phyloP scores from a whole-genome alignment of 116 monocot species.

The Papilionanthe hybrid region DNA sequence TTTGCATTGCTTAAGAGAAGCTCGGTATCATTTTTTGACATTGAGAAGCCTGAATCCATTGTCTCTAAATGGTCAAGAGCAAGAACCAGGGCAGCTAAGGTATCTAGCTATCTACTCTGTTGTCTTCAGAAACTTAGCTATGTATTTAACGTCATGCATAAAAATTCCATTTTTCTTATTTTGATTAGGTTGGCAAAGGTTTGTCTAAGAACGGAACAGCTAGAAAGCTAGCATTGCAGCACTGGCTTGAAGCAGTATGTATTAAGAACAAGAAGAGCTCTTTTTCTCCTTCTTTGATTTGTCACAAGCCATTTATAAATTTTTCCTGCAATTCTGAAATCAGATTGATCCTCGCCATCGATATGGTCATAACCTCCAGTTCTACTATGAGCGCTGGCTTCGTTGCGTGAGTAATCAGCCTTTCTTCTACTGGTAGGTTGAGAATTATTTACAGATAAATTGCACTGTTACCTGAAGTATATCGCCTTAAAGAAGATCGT shows the following conservation, averaged over 20 bases:
- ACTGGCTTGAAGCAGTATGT: conserved; percentile 90
- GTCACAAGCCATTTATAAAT: background rate
- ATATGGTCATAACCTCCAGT: conserved; percentile 61
- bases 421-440: conserved; percentile 63
- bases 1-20: conserved; percentile 82
- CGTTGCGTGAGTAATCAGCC: conserved; percentile 47
- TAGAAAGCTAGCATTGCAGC: conserved; percentile 80
- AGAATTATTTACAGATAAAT: background rate
- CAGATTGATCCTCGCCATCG: conserved; percentile 74
- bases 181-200: conserved; percentile 74
- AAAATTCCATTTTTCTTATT: background rate
- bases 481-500: background rate
- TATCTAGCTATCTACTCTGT: conserved; percentile 10
- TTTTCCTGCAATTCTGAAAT: background rate
- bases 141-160: background rate
- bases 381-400: conserved; percentile 65
- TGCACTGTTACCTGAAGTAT: background rate
- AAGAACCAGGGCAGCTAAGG: conserved; percentile 76
- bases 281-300: background rate
- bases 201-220: conserved; percentile 75
- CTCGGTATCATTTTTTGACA: conserved; percentile 73
- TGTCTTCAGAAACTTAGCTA: background rate
- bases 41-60: conserved; percentile 62
- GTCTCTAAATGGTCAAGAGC: conserved; percentile 88
- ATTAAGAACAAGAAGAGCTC: background rate